These are phyloP conservation scores for Paraconiothyrium sp. DNA, from an alignment of 2,329 filamentous ascomycete species.

Conservation along the genomic window DNA sequence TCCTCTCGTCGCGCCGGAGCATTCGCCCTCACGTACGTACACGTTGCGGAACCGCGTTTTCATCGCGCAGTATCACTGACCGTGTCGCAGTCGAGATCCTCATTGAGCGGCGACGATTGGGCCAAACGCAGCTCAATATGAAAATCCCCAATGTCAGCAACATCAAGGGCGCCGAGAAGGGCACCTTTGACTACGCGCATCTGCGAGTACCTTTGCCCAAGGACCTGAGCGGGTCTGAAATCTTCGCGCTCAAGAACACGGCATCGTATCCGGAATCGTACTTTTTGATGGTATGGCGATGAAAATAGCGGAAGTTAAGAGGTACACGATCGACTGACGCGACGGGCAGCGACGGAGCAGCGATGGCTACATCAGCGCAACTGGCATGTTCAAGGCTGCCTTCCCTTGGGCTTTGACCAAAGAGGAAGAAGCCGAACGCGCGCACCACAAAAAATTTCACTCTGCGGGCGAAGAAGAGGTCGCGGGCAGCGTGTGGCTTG, in stretches of 20 bases:
- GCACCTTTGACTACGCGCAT: constrained; percentile 95
- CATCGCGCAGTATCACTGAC: constrained; percentile 33
- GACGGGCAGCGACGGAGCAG: constrained; percentile 74
- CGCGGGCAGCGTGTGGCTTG: constrained; percentile 96
- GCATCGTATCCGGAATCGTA: constrained; percentile 82
- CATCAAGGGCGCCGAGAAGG: constrained; percentile 61
- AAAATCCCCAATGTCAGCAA: constrained; percentile 74
- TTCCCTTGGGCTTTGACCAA: constrained; percentile 79
- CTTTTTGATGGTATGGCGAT: constrained; percentile 80
- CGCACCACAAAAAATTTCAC: constrained; percentile 82
- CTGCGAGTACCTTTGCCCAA: constrained; percentile 91
- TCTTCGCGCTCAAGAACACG: constrained; percentile 78
- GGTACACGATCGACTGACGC: constrained; percentile 37
- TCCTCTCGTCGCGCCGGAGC: constrained; percentile 69
- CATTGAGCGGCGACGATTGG: constrained; percentile 84
- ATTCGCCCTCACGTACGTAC: constrained; percentile 70
- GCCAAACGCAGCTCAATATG: constrained; percentile 88
- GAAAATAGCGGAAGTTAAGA: constrained; percentile 24
- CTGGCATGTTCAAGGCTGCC: constrained; percentile 91
- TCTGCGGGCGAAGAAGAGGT: constrained; percentile 91
- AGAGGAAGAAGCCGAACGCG: constrained; percentile 80
- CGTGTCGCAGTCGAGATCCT: constrained; percentile 62
- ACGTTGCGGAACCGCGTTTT: constrained; percentile 36
- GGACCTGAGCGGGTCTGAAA: constrained; percentile 85
- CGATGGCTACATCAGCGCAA: constrained; percentile 85